Evolutionary conservation across 2,329 filamentous ascomycete genomes (phyloP).

Genomic region (Colletotrichum brevisporum): DNA sequence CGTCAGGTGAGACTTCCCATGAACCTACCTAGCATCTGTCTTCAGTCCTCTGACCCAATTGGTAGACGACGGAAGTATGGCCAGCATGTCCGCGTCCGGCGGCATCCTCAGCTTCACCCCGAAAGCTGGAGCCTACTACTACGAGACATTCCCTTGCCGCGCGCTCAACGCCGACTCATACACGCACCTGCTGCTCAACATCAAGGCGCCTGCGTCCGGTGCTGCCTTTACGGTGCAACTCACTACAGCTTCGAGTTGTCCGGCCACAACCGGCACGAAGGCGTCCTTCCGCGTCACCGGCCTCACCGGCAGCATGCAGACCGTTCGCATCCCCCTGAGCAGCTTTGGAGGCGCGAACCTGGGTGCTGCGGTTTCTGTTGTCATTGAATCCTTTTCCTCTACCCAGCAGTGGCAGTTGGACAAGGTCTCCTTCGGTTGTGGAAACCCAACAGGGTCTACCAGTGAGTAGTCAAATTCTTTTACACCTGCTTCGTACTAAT

Average conservation of each 20-base stretch:
- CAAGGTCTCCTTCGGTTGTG: constrained; percentile 62
- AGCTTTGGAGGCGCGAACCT: constrained; percentile 65
- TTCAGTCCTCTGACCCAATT: constrained; percentile 12
- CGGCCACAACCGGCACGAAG: constrained; percentile 57
- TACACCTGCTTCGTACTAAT: constrained; percentile 2
- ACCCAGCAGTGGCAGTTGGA: constrained; percentile 59
- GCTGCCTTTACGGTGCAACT: constrained; percentile 53
- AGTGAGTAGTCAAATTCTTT: constrained; percentile 33
- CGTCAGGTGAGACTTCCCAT: constrained; percentile 49
- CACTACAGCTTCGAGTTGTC: constrained; percentile 56
- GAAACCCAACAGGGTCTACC: constrained; percentile 23
- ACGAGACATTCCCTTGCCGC: constrained; percentile 66
- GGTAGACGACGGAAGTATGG: constrained; percentile 65
- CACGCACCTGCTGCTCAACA: constrained; percentile 55
- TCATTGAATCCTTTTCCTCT: constrained; percentile 56
- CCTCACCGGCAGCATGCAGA: constrained; percentile 64
- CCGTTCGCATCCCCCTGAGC: constrained; percentile 64
- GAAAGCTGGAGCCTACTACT: constrained; percentile 64
- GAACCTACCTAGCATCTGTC: background rate
- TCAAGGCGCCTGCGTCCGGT: constrained; percentile 44
- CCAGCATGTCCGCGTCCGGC: constrained; percentile 54
- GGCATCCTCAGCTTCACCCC: constrained; percentile 66
- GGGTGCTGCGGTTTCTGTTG: constrained; percentile 61
- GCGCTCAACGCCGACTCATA: constrained; percentile 61
- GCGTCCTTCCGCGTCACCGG: constrained; percentile 59